These are phyloP conservation scores for Citrus cavaleriei DNA, from an alignment of 345 rosid species.

Conservation along the genomic window DNA sequence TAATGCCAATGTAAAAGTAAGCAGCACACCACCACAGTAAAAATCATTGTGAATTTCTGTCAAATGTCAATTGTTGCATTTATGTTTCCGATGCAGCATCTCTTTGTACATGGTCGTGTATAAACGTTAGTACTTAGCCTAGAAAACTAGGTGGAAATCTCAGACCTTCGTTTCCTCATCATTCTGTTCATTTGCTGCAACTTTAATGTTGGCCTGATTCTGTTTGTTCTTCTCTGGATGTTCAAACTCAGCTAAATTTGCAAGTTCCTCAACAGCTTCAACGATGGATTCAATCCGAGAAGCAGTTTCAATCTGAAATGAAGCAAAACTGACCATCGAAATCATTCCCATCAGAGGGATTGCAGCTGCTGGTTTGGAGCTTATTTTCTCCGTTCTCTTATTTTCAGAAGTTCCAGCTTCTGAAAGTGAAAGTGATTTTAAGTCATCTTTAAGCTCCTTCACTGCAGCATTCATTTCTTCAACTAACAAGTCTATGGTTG, in stretches of 20 bases:
- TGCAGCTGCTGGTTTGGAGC: background rate
- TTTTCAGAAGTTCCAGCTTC: conserved; percentile 3
- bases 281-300: conserved; percentile 26
- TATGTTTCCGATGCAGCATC: background rate
- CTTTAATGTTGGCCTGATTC: conserved; percentile 7
- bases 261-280: conserved; percentile 33
- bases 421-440: conserved; percentile 17
- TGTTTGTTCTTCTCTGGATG: conserved; percentile 13
- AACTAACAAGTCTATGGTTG: conserved; percentile 18
- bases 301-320: conserved; percentile 36
- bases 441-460: conserved; percentile 30
- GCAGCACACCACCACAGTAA: background rate
- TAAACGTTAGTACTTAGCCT: background rate
- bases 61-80: background rate
- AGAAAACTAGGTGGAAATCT: background rate
- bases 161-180: conserved; percentile 6
- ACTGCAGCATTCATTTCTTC: conserved; percentile 35
- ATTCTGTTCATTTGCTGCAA: conserved; percentile 3
- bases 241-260: conserved; percentile 26
- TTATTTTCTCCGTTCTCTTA: background rate
- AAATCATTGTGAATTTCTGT: background rate
- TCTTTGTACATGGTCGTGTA: background rate
- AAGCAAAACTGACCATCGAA: conserved; percentile 29
- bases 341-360: conserved; percentile 30
- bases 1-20: background rate